Evolutionary conservation across 192 early-diverging fungal genomes (phyloP).

Genomic region (Backusella liffmaniae): DNA sequence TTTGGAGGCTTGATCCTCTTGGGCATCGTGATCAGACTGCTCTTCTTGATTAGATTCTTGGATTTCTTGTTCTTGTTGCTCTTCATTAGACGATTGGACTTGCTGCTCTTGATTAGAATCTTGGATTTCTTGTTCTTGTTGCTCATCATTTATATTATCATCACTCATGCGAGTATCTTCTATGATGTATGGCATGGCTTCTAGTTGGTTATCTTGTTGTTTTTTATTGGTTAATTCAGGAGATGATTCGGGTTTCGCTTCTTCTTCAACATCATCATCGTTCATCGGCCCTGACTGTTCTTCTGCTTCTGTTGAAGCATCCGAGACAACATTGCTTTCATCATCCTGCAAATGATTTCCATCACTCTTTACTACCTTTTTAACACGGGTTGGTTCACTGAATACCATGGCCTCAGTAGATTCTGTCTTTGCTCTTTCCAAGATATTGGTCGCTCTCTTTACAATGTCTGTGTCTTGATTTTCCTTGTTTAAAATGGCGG

Average conservation of each 20-base stretch:
- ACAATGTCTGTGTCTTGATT: constrained; percentile 16
- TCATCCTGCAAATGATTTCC: neutral
- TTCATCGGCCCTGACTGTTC: neutral
- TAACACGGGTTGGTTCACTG: neutral
- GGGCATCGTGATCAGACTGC: neutral
- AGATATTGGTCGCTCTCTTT: neutral
- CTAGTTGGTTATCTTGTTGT: neutral
- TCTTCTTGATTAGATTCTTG: too few species aligned
- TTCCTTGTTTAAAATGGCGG: neutral
- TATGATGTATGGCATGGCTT: too few species aligned
- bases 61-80: too few species aligned
- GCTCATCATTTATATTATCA: too few species aligned
- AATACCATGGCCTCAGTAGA: neutral
- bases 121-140: too few species aligned
- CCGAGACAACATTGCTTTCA: neutral
- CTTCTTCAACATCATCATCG: neutral
- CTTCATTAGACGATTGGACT: too few species aligned
- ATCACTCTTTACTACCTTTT: neutral
- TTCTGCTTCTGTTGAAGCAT: neutral
- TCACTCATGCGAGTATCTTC: neutral
- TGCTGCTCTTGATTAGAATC: too few species aligned
- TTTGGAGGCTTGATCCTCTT: neutral
- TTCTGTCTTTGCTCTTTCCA: constrained; percentile 3
- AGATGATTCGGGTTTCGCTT: neutral
- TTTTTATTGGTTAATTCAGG: neutral